Base-by-base conservation (phyloP, 305 asterid genomes). In the Solanum aculeatissimum region DNA sequence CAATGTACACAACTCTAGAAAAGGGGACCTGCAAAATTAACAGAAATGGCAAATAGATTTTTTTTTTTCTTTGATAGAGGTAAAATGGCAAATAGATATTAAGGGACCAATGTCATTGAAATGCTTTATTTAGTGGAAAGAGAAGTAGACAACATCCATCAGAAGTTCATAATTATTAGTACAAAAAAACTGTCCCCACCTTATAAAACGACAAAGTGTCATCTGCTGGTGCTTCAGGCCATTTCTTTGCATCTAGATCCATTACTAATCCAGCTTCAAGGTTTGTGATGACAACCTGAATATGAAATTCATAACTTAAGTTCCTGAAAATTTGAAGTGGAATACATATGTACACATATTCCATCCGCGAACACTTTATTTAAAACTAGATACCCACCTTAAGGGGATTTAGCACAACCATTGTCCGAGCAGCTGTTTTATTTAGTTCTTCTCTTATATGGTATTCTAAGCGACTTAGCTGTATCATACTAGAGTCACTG, bases 361-460 rank as follows among this genome's bases (percentile, higher is more conserved):
- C 58, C 65, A 78, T 77, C 19, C 0, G 4, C 9, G 6, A 77
- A 53, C 60, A 53, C 66, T 78, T 75, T 1, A 32, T 29, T 27
- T 13, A 53, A 78, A 81, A 7, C 78, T 4, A 86, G 74, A 54
- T 85, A 63, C 89, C 81, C 62, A 95, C 98, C 98, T 94, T 97
- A 16, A 97, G 91, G 16, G 98, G 98, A 89, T 94, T 85, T 70
- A 97, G 92, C 89, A 97, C 98, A 81, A 93, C 97, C 98, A 97
- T 89, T 62, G 95, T 51, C 51, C 99, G 94, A 77, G 97, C 89
- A 38, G 98, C 95, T 13, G 97, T 91, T 89, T 90, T 92, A 86
- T 97, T 94, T 89, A 97, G 91, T 85, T 95, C 98, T 89, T 97
- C 98, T 85, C 98, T 91, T 74, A 93, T 88, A 90, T 95, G 98